A percentile compares a stretch with the other conserved stretches of the same genome.
Evolutionary conservation across 805 yeast genomes (phyloP).

Genomic region (Candida tammaniensis): DNA sequence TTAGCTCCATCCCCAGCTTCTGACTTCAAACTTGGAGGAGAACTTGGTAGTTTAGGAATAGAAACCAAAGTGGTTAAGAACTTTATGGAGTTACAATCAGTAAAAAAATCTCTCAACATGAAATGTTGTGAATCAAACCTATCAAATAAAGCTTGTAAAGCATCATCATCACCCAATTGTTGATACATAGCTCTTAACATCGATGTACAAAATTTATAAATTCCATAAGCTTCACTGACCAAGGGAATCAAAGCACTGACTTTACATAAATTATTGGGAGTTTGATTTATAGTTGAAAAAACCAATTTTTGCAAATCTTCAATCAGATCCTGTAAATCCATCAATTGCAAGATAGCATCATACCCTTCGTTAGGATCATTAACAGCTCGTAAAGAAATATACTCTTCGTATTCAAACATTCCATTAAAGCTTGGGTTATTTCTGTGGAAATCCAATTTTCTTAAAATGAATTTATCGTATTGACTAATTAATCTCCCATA

Average conservation of each 20-base stretch:
- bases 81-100: slow-evolving; percentile 83
- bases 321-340: slow-evolving; percentile 80
- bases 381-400: slow-evolving; percentile 79
- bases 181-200: slow-evolving; percentile 88
- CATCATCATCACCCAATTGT: slow-evolving; percentile 70
- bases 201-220: slow-evolving; percentile 81
- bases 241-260: slow-evolving; percentile 86
- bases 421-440: slow-evolving; percentile 90
- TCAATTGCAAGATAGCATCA: slow-evolving; percentile 80
- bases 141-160: slow-evolving; percentile 68
- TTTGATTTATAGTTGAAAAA: slow-evolving; percentile 65
- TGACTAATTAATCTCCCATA: slow-evolving; percentile 76
- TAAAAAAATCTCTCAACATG: slow-evolving; percentile 74
- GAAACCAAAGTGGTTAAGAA: slow-evolving; percentile 78
- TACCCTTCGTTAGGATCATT: slow-evolving; percentile 96
- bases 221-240: slow-evolving; percentile 89
- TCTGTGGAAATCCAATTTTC: slow-evolving; percentile 79
- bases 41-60: slow-evolving; percentile 62
- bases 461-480: slow-evolving; percentile 66
- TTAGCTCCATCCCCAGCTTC: slow-evolving; percentile 40
- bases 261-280: slow-evolving; percentile 67
- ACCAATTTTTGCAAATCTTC: slow-evolving; percentile 75
- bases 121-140: slow-evolving; percentile 73
- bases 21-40: slow-evolving; percentile 56
- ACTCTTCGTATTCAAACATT: slow-evolving; percentile 93